Evolutionary conservation across 140 eudicot species (phyloP).

Genomic region (Bidens hawaiensis): DNA sequence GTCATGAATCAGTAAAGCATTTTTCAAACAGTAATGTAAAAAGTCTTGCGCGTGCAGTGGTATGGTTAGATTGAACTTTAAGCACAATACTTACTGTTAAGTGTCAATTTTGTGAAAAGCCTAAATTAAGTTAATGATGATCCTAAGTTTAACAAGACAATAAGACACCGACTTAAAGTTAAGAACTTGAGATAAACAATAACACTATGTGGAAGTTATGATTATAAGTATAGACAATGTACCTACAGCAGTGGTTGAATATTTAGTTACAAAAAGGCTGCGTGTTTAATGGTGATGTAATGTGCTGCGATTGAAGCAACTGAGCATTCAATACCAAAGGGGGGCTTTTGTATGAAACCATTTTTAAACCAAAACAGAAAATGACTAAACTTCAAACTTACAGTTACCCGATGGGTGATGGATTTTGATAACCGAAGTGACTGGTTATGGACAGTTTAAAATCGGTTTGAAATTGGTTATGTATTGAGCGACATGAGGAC

Average conservation of each 20-base stretch:
- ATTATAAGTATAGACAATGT: not conserved
- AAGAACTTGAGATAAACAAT: not conserved
- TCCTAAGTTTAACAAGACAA: not conserved
- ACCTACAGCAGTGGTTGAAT: not conserved
- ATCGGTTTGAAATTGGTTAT: too few relatives aligned
- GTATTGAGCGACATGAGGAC: too few relatives aligned
- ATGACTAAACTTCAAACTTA: too few relatives aligned
- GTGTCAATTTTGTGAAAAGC: too few relatives aligned
- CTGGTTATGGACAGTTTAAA: not conserved
- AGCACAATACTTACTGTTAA: too few relatives aligned
- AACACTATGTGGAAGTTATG: not conserved
- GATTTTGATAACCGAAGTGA: not conserved
- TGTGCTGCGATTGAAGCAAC: not conserved
- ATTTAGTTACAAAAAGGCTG: slow-evolving; percentile 8
- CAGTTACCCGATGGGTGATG: not conserved
- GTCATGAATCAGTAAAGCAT: too few relatives aligned
- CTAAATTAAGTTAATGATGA: not conserved
- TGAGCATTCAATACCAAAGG: not conserved
- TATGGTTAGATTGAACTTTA: too few relatives aligned
- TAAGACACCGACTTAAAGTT: not conserved
- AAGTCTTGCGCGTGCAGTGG: too few relatives aligned
- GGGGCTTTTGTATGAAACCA: not conserved
- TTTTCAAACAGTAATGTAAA: too few relatives aligned
- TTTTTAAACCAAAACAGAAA: not conserved
- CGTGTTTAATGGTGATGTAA: not conserved